Conservation (phyloP, 169 alveolate genomes). For the Blepharisma undulans region DNA sequence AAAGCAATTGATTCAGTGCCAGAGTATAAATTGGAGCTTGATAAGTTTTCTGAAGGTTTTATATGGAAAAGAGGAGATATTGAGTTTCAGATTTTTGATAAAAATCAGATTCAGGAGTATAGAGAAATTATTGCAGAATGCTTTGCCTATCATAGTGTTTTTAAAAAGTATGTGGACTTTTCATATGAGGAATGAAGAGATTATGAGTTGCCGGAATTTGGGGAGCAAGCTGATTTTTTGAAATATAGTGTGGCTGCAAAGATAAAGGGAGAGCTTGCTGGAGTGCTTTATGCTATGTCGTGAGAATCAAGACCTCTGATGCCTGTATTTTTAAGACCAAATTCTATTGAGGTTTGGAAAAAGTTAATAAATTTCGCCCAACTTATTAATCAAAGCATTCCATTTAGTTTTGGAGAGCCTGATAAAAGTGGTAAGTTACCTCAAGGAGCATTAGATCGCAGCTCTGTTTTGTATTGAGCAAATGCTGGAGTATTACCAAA, state of each 20-base stretch:
- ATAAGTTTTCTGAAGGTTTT: background rate
- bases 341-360: background rate
- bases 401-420: background rate
- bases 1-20: background rate
- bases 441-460: background rate
- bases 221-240: background rate
- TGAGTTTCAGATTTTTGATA: background rate
- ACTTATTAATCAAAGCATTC: background rate
- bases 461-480: background rate
- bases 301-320: background rate
- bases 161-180: background rate
- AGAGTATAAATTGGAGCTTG: background rate
- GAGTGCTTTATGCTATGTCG: background rate
- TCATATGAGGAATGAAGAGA: background rate
- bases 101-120: background rate
- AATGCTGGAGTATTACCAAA: background rate
- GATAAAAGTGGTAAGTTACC: background rate
- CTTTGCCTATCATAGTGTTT: background rate
- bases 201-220: background rate
- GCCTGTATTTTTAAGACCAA: background rate
- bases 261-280: background rate
- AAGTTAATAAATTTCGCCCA: background rate
- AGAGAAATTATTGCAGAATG: background rate
- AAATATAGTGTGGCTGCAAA: background rate
- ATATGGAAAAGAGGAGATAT: background rate